Evolutionary conservation across 2,329 filamentous ascomycete species (phyloP), one percentile per base, ranked within the genome.

Genomic region (Corynespora cassiicola): DNA sequence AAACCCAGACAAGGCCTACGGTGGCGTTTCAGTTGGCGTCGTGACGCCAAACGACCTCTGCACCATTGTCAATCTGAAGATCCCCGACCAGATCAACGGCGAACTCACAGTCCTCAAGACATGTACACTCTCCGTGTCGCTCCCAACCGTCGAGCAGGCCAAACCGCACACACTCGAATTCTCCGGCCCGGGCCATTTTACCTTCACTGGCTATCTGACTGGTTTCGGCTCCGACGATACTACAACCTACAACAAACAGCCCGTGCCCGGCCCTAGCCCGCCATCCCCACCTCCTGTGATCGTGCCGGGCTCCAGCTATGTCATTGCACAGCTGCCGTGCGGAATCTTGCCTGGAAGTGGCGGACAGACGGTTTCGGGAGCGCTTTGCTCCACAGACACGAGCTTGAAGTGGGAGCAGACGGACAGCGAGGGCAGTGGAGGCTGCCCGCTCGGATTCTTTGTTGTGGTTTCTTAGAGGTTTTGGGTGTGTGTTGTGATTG

Each of bases 191-290:
- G 50, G 50, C 6, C 47, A 52, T 30, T 52, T 50, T 40, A 52
- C 41, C 23, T 54, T 54, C 38, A 48, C 44, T n/a, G 47, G 50
- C 15, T 55, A 48, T 31, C 28, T 51, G 8, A 40, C 45, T 15
- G 52, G 52, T 15, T 29, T 37, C 16, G 49, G 49, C 15, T 41
- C 47, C 3, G 36, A 41, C 11, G 41, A 42, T 2, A 25, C 28
- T 8, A 55, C 52, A 9, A 55, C 49, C 3, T 55, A 45, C 27
- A 51, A 52, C 31, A 47, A 48, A 8, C 52, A 52, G 43, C 52
- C 52, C 19, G 7, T 44, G 3, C 32, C 43, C 9, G 50, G 50
- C 14, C 47, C 50, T 6, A 54, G 47, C 21, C 52, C 52, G 15
- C 49, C 52, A 9, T 42, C 34, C 17, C 52, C 52, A 3, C 52